phyloP scores from a whole-genome alignment of 495 filamentous ascomycete genomes.

The Filosporella fistucella region DNA sequence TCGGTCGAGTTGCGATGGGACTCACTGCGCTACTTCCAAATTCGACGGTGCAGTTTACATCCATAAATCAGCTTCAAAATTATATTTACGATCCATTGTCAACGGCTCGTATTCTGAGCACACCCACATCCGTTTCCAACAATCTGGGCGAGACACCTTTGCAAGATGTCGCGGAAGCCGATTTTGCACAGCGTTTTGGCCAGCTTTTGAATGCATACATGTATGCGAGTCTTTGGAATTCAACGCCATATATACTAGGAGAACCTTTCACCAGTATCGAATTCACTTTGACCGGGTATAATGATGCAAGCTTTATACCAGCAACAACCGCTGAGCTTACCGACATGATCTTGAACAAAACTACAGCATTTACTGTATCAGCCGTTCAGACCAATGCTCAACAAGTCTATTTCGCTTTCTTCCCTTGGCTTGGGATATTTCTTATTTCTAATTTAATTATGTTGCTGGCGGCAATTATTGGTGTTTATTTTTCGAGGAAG shows the following conservation, averaged over 20 bases:
- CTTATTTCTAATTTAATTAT: conserved; percentile 10
- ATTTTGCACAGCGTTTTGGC: conserved; percentile 13
- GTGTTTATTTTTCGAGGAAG: conserved; percentile 6
- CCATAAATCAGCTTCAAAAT: conserved; percentile 12
- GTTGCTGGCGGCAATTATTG: conserved; percentile 4
- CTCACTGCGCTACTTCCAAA: conserved; percentile 10
- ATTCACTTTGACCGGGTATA: conserved; percentile 1
- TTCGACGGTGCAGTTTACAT: conserved; percentile 1
- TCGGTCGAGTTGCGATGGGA: conserved; percentile 5
- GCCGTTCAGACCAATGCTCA: background rate
- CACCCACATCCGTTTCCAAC: background rate
- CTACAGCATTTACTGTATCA: conserved; percentile 15
- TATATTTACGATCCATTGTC: conserved; percentile 10
- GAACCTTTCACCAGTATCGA: conserved; percentile 3
- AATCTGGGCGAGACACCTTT: background rate
- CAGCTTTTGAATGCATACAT: conserved; percentile 17
- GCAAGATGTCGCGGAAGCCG: background rate
- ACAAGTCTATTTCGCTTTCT: conserved; percentile 5
- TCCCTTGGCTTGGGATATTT: conserved; percentile 15
- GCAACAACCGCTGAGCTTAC: conserved; percentile 8
- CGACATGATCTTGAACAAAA: conserved; percentile 15
- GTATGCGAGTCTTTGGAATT: conserved; percentile 15
- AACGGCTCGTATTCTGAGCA: background rate
- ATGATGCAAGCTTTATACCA: conserved; percentile 11
- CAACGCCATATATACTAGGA: conserved; percentile 5